A percentile compares a stretch with the other conserved stretches of the same genome.
Conservation (phyloP, 179 eudicot species). For the Spergularia azorica region DNA sequence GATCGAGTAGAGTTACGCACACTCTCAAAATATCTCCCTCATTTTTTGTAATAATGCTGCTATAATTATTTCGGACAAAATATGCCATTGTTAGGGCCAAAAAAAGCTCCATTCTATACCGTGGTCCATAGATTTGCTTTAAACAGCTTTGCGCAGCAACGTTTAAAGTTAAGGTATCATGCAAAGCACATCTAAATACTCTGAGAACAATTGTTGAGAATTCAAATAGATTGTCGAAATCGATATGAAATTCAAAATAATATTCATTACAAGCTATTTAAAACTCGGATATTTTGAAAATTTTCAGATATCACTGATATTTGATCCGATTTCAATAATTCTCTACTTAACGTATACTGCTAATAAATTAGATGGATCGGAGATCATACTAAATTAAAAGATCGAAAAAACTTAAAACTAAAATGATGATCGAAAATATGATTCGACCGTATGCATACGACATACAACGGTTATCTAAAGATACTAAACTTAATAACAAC, state of each 20-base stretch:
- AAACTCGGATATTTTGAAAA: too few species aligned
- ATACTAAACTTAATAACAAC: constrained; percentile 10
- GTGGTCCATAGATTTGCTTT: constrained; percentile 34
- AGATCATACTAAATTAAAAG: too few species aligned
- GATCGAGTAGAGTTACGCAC: too few species aligned
- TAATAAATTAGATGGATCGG: too few species aligned
- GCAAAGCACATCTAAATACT: not conserved
- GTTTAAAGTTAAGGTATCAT: not conserved
- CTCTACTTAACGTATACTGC: not conserved
- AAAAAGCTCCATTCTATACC: not conserved
- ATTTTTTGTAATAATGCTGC: not conserved
- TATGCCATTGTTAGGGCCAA: constrained; percentile 21
- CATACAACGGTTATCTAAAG: too few species aligned
- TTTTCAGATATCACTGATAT: not conserved
- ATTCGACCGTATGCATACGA: too few species aligned
- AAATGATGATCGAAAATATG: too few species aligned
- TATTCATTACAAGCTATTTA: not conserved
- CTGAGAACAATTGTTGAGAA: constrained; percentile 4
- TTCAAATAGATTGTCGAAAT: not conserved
- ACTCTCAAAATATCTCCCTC: too few species aligned
- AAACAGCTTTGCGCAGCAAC: constrained; percentile 32
- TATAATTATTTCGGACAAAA: constrained; percentile 15
- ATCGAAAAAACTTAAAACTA: too few species aligned
- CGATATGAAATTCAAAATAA: constrained; percentile 1
- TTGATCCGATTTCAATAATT: constrained; percentile 8